Conservation (phyloP, 2,329 filamentous ascomycete genomes). For the Penicillium griseofulvum region DNA sequence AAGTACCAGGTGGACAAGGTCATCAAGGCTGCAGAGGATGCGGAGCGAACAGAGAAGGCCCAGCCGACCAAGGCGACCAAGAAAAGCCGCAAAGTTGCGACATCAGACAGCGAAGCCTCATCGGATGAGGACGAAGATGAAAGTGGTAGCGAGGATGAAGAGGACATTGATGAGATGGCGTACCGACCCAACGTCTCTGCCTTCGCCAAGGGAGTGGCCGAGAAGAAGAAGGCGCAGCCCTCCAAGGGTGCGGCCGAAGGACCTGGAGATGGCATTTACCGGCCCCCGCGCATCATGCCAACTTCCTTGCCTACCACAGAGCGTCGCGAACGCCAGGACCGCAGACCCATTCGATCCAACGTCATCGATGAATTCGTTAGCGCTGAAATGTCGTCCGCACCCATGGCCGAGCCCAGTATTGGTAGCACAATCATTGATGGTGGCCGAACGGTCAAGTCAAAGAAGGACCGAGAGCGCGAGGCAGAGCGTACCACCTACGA, state of each 20-base stretch:
- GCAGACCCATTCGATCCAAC: conserved; percentile 68
- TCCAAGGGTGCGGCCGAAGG: conserved; percentile 30
- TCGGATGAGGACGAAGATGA: conserved; percentile 29
- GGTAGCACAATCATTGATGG: conserved; percentile 81
- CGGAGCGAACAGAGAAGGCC: conserved; percentile 31
- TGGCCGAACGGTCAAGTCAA: conserved; percentile 76
- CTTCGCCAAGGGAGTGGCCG: conserved; percentile 42
- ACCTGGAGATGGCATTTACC: conserved; percentile 69
- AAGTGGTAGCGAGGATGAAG: conserved; percentile 37
- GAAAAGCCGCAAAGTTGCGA: conserved; percentile 29
- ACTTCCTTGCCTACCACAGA: conserved; percentile 73
- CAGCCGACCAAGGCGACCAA: conserved; percentile 26
- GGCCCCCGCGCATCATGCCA: conserved; percentile 82
- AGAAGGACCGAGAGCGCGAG: conserved; percentile 72
- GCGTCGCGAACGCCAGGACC: conserved; percentile 58
- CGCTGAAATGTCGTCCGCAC: conserved; percentile 77
- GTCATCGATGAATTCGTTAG: conserved; percentile 90
- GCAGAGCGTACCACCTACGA: conserved; percentile 81
- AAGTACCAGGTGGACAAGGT: conserved; percentile 97
- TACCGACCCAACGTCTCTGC: conserved; percentile 60
- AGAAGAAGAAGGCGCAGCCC: conserved; percentile 21
- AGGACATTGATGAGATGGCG: conserved; percentile 58
- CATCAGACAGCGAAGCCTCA: conserved; percentile 31
- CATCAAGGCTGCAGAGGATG: conserved; percentile 72
- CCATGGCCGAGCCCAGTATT: conserved; percentile 82